phyloP scores from a whole-genome alignment of 2,329 filamentous ascomycete genomes.

The Aspergillus proliferans region DNA sequence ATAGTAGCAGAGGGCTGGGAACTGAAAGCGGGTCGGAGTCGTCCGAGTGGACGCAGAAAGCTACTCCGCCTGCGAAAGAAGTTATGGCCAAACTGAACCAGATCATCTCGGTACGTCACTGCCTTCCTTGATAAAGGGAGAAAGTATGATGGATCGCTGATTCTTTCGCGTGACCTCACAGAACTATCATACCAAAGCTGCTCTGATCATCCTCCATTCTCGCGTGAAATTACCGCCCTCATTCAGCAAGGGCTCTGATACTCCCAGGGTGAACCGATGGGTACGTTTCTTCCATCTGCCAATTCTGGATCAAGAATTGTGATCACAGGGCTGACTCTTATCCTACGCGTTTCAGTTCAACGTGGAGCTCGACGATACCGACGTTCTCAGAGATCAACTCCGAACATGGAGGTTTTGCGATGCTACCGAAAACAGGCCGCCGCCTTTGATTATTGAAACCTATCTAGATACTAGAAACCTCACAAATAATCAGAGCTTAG shows the following conservation, averaged over 20 bases:
- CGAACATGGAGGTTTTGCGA: constrained; percentile 75
- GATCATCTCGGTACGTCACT: constrained; percentile 69
- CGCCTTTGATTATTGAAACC: constrained; percentile 81
- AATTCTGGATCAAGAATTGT: neutral
- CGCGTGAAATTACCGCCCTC: constrained; percentile 62
- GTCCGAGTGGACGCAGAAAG: constrained; percentile 35
- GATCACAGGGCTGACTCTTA: neutral
- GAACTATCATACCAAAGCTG: constrained; percentile 89
- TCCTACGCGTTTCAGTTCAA: constrained; percentile 64
- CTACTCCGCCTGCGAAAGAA: constrained; percentile 55
- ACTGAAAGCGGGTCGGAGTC: constrained; percentile 45
- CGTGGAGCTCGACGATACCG: constrained; percentile 86
- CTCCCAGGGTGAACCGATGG: constrained; percentile 75
- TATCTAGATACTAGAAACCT: constrained; percentile 76
- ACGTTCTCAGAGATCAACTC: constrained; percentile 76
- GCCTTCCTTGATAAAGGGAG: constrained; percentile 1
- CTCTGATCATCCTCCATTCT: constrained; percentile 74
- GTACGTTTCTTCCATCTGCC: constrained; percentile 47
- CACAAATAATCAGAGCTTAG: constrained; percentile 77
- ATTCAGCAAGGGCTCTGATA: constrained; percentile 51
- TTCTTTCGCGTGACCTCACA: constrained; percentile 32
- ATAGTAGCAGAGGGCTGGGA: constrained; percentile 45
- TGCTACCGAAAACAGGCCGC: constrained; percentile 68
- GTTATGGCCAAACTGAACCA: constrained; percentile 78
- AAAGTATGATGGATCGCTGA: constrained; percentile 24